Evolutionary conservation across 2,329 filamentous ascomycete species (phyloP).

Genomic region (Tolypocladium ophioglossoides): DNA sequence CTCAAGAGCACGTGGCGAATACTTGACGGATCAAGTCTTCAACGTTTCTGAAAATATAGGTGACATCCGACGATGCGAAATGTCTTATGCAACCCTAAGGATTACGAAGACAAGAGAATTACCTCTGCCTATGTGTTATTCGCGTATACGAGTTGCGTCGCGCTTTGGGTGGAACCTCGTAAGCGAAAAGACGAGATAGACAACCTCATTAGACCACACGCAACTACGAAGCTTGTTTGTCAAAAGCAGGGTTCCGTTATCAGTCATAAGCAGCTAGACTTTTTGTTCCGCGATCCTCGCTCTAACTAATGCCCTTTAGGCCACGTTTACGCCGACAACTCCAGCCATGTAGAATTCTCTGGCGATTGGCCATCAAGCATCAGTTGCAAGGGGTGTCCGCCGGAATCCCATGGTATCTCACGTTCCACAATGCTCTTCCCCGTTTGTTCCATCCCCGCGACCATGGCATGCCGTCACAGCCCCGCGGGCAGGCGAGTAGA

Average conservation of each 20-base stretch:
- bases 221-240: not conserved
- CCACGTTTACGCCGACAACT: conserved; percentile 1
- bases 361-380: not conserved
- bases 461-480: not conserved
- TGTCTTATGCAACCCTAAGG: no score
- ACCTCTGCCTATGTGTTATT: not conserved
- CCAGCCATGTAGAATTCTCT: not conserved
- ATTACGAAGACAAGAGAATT: no score
- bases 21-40: not conserved
- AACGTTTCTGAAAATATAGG: no score
- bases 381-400: not conserved
- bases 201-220: not conserved
- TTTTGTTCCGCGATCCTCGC: not conserved
- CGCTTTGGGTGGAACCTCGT: not conserved
- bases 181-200: not conserved
- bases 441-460: not conserved
- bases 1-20: not conserved
- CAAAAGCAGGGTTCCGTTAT: not conserved
- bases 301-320: not conserved
- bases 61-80: no score
- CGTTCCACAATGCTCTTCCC: not conserved
- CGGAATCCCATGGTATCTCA: conserved; percentile 4
- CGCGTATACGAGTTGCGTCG: not conserved
- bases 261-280: not conserved
- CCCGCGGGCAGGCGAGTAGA: not conserved